phyloP scores from a whole-genome alignment of 2,329 filamentous ascomycete species.

The Aspergillus ibericus region DNA sequence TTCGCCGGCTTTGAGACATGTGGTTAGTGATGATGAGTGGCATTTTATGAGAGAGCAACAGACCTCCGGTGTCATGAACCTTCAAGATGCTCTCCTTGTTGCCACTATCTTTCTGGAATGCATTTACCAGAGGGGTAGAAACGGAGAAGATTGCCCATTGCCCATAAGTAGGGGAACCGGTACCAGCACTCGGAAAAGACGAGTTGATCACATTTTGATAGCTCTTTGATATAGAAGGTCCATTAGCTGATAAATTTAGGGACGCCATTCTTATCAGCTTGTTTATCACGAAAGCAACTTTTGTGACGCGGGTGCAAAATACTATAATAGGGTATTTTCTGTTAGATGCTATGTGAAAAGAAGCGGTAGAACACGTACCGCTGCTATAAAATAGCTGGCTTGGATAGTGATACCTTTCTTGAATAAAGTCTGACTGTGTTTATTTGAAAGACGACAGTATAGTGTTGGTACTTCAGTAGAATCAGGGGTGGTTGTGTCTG shows the following conservation, averaged over 20 bases:
- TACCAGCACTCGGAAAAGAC: conserved; percentile 56
- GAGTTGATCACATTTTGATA: conserved; percentile 68
- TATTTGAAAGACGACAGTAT: not conserved
- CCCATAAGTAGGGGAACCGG: conserved; percentile 75
- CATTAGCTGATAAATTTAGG: conserved; percentile 75
- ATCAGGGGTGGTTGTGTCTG: not conserved
- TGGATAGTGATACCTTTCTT: not conserved
- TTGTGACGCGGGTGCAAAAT: not conserved
- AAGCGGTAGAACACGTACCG: too few relatives aligned
- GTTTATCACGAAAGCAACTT: not conserved
- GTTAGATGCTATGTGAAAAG: not conserved
- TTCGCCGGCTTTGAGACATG: conserved; percentile 73
- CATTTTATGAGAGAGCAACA: conserved; percentile 20
- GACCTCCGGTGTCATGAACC: conserved; percentile 87
- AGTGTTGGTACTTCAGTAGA: not conserved
- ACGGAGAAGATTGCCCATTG: conserved; percentile 96
- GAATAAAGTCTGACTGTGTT: not conserved
- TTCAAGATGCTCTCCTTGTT: conserved; percentile 93
- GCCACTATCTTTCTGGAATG: conserved; percentile 78
- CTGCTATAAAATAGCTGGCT: not conserved
- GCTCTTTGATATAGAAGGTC: conserved; percentile 75
- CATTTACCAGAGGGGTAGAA: conserved; percentile 85
- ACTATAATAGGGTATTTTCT: not conserved
- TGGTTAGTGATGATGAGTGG: conserved; percentile 19
- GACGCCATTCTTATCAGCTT: conserved; percentile 64